These are phyloP conservation scores for Paecilomyces niveus DNA, from an alignment of 2,329 filamentous ascomycete species.

Conservation along the genomic window DNA sequence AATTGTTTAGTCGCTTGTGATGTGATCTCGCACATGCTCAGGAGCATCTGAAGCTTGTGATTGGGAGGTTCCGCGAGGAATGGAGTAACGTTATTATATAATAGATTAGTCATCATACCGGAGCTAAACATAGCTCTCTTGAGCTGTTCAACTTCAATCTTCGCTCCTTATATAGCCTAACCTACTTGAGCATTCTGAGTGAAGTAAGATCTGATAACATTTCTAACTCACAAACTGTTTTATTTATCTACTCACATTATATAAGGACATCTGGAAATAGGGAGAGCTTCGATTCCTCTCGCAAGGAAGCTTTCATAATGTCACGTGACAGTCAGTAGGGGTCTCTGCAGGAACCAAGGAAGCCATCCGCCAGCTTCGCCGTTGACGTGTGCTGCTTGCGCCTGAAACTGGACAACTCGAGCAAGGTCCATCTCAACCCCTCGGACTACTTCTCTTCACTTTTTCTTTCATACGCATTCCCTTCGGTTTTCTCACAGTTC, in stretches of 20 bases:
- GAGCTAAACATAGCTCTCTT: neutral
- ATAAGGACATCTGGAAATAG: too few species aligned
- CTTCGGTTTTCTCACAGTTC: neutral
- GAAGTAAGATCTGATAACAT: too few species aligned
- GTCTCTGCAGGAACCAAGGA: conserved; percentile 18
- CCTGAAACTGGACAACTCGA: conserved; percentile 5
- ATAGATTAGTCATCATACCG: too few species aligned
- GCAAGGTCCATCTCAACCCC: conserved; percentile 12
- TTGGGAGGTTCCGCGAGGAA: neutral
- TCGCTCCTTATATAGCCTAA: neutral
- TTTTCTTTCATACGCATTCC: conserved; percentile 14
- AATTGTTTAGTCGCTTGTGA: neutral
- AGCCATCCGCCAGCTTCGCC: conserved; percentile 21
- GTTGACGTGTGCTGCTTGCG: conserved; percentile 26
- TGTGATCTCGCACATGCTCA: neutral
- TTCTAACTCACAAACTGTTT: too few species aligned
- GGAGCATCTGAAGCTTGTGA: neutral
- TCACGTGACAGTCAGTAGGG: conserved; percentile 18
- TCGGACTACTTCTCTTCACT: conserved; percentile 16
- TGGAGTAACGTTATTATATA: neutral
- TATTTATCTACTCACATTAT: too few species aligned
- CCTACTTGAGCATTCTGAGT: neutral
- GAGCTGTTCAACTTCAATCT: neutral
- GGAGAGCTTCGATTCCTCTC: neutral
- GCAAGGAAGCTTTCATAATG: neutral